Percentiles rank a stretch among this genome's conserved stretches.
Conservation (phyloP, 176 grass and related monocot species). For the Triticum timopheevii region DNA sequence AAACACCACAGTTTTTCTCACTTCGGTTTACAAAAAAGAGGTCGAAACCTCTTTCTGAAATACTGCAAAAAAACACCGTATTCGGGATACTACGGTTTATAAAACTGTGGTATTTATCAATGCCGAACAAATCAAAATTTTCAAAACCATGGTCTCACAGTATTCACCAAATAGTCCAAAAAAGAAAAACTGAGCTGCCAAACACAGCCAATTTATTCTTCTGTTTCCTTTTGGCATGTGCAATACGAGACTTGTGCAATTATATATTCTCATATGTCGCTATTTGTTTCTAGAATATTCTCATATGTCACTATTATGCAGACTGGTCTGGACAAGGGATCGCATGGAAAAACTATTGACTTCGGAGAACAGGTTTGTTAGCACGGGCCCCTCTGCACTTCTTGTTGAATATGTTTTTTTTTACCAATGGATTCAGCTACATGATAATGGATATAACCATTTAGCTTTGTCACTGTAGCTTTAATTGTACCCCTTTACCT, state of each 20-base stretch:
- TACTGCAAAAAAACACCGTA: too few relatives aligned
- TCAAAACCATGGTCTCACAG: too few relatives aligned
- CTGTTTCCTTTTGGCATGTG: background rate
- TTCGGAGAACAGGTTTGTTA: slow-evolving; percentile 68
- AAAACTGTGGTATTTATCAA: too few relatives aligned
- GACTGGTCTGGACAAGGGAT: slow-evolving; percentile 93
- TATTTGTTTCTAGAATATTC: background rate
- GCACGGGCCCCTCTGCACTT: background rate
- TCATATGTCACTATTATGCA: slow-evolving; percentile 29
- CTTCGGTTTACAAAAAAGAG: background rate
- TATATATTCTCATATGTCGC: background rate
- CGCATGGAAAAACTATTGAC: slow-evolving; percentile 68
- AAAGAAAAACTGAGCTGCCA: too few relatives aligned
- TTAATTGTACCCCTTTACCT: slow-evolving; percentile 19
- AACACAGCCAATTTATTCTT: background rate
- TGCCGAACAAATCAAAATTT: too few relatives aligned
- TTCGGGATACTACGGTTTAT: too few relatives aligned
- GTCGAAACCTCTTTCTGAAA: background rate
- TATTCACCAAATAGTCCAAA: too few relatives aligned
- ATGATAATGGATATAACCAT: slow-evolving; percentile 2
- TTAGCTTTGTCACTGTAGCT: background rate
- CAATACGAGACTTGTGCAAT: background rate
- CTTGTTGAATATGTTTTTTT: background rate
- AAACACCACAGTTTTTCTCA: too few relatives aligned
- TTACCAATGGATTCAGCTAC: slow-evolving; percentile 13